A percentile compares a stretch with the other conserved stretches of the same genome.
phyloP scores from a whole-genome alignment of 345 rosid species.

The Physaria fendleri region DNA sequence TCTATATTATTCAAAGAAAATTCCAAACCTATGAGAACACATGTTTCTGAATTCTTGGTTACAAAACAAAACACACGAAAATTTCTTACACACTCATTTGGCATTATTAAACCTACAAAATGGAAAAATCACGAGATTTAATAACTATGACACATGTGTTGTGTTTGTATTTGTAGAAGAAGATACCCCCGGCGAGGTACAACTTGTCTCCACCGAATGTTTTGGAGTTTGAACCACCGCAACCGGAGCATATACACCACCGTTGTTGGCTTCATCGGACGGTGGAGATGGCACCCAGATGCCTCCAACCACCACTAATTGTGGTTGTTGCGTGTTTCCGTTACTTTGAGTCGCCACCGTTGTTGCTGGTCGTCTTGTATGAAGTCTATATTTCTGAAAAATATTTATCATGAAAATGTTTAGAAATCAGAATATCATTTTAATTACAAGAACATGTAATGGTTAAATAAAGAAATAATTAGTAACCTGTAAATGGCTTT shows the following conservation, averaged over 20 bases:
- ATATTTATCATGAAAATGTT: background rate
- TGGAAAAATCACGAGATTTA: background rate
- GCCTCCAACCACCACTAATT: conserved; percentile 88
- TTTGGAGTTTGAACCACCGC: conserved; percentile 32
- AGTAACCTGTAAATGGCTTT: conserved; percentile 94
- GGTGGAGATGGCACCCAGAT: conserved; percentile 72
- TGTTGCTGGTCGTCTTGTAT: conserved; percentile 68
- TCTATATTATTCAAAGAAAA: conserved; percentile 6
- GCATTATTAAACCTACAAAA: conserved; percentile 5
- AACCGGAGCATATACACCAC: conserved; percentile 43
- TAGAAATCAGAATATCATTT: background rate
- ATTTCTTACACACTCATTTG: conserved; percentile 13
- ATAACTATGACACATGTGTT: conserved; percentile 29
- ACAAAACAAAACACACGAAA: background rate
- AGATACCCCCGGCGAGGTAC: conserved; percentile 56
- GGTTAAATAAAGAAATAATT: background rate
- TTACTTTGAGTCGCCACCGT: conserved; percentile 33
- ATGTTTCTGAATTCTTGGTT: background rate
- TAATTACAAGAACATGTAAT: background rate
- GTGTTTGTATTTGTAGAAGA: conserved; percentile 64
- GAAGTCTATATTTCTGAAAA: conserved; percentile 82
- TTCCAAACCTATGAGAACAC: background rate
- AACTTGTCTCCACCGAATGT: conserved; percentile 47
- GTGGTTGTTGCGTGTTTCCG: conserved; percentile 54
- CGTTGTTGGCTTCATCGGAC: conserved; percentile 27